phyloP scores from a whole-genome alignment of 345 rosid genomes.

The Xanthoceras sorbifolium region DNA sequence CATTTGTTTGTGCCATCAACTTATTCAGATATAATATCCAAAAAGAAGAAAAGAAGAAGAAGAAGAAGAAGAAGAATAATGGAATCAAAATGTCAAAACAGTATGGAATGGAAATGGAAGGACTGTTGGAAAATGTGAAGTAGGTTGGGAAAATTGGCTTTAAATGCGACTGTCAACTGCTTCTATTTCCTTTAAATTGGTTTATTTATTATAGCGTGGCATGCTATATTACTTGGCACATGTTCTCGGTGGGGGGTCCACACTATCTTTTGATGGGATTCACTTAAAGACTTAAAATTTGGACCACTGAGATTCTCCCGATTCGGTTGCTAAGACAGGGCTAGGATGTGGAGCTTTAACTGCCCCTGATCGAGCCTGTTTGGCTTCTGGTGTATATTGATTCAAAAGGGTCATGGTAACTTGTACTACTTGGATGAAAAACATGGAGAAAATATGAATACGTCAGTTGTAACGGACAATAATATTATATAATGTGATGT shows the following conservation, averaged over 20 bases:
- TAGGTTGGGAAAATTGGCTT: neutral
- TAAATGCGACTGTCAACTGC: neutral
- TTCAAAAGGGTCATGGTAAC: neutral
- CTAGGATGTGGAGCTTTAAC: neutral
- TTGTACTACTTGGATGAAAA: no score
- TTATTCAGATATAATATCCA: neutral
- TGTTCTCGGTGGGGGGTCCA: neutral
- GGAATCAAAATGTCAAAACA: neutral
- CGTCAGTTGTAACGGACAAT: no score
- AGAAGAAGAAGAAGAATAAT: neutral
- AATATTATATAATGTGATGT: no score
- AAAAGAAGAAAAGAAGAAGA: neutral
- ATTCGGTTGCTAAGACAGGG: no score
- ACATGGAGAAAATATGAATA: no score
- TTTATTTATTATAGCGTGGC: neutral
- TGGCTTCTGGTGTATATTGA: neutral
- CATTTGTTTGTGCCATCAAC: slow-evolving; percentile 34
- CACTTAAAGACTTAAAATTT: no score
- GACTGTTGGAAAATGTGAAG: neutral
- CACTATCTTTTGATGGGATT: no score
- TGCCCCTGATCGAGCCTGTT: no score
- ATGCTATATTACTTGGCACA: neutral
- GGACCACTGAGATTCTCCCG: no score
- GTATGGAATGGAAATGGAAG: neutral
- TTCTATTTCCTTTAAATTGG: neutral